A percentile compares a stretch with the other conserved stretches of the same genome.
phyloP scores from a whole-genome alignment of 1,284 basidiomycete species.

The Boletus sp. region DNA sequence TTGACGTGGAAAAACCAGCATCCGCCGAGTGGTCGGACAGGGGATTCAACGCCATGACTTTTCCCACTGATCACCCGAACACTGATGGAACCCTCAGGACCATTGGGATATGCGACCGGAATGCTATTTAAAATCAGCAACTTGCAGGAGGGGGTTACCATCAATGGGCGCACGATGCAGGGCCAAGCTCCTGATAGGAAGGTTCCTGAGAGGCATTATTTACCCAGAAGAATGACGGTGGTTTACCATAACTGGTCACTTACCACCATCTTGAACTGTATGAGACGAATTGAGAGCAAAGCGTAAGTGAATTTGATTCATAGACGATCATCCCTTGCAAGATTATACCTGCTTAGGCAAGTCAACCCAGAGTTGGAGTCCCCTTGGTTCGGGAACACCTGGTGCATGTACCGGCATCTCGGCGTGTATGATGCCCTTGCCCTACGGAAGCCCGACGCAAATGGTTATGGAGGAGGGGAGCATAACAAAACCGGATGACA shows the following conservation, averaged over 20 bases:
- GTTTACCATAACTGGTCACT: slow-evolving; percentile 23
- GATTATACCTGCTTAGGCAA: slow-evolving; percentile 66
- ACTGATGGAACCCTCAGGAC: slow-evolving; percentile 64
- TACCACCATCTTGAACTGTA: slow-evolving; percentile 77
- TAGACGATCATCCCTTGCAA: background rate
- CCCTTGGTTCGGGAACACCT: slow-evolving; percentile 66
- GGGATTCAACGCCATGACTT: slow-evolving; percentile 81
- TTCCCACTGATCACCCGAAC: slow-evolving; percentile 89
- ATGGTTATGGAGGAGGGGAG: background rate
- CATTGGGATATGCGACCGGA: slow-evolving; percentile 68
- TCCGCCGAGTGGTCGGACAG: slow-evolving; percentile 85
- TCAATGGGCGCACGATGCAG: slow-evolving; percentile 44
- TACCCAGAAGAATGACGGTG: background rate
- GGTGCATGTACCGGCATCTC: slow-evolving; percentile 84
- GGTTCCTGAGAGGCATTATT: slow-evolving; percentile 46
- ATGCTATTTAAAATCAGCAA: slow-evolving; percentile 45
- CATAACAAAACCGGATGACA: slow-evolving; percentile 19
- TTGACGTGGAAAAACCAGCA: slow-evolving; percentile 90
- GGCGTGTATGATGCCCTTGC: slow-evolving; percentile 71
- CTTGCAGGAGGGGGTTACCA: background rate
- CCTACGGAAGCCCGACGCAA: slow-evolving; percentile 18
- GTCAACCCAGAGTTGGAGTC: slow-evolving; percentile 93
- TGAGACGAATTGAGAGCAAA: slow-evolving; percentile 23
- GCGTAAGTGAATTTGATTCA: slow-evolving; percentile 3
- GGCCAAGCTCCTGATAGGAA: slow-evolving; percentile 72